Conservation (phyloP, 2,329 filamentous ascomycete genomes). For the Elsinoe perseae region DNA sequence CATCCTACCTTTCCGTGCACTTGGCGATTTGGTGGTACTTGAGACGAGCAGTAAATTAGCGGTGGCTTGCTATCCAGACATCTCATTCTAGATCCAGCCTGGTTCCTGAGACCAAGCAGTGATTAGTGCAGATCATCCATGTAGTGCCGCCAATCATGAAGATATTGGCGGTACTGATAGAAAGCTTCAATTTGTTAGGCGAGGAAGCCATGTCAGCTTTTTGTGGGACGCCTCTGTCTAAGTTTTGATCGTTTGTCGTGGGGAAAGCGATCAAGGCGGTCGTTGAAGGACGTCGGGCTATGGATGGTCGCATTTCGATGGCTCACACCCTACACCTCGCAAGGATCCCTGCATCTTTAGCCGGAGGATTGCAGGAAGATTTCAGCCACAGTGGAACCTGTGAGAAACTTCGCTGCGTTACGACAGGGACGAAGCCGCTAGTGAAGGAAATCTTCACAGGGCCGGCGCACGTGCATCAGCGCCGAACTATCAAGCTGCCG, state of each 20-base stretch:
- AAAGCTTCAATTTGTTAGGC: too few species aligned
- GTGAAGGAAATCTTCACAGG: not conserved
- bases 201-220: too few species aligned
- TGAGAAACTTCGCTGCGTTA: not conserved
- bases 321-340: not conserved
- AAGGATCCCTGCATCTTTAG: not conserved
- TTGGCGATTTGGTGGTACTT: not conserved
- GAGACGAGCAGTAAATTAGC: not conserved
- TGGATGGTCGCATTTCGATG: too few species aligned
- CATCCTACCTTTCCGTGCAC: not conserved
- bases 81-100: too few species aligned
- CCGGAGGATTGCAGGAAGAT: not conserved
- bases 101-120: too few species aligned
- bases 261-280: too few species aligned
- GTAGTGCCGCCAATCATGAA: too few species aligned
- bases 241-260: too few species aligned
- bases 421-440: not conserved
- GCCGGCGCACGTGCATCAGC: not conserved
- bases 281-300: too few species aligned
- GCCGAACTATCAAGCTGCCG: not conserved
- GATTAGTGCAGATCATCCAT: too few species aligned
- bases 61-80: not conserved
- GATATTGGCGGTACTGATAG: too few species aligned
- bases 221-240: too few species aligned
- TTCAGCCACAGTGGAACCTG: not conserved